A percentile compares a stretch with the other conserved stretches of the same genome.
Conservation (phyloP, 2,329 filamentous ascomycete species). For the Chalara sp. region DNA sequence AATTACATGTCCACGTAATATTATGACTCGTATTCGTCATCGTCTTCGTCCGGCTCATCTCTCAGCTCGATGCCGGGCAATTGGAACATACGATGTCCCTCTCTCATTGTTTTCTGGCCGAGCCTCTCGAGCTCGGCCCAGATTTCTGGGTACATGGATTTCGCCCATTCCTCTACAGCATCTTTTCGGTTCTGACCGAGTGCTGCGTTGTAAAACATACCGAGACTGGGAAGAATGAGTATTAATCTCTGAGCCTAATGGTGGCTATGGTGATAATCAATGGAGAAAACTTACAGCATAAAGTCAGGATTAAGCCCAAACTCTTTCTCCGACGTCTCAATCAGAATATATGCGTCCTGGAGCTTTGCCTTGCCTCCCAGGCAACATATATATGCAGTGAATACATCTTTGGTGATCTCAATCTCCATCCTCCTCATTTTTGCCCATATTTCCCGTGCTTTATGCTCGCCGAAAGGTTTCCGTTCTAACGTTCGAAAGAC, state of each 20-base stretch:
- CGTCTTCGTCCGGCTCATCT: conserved; percentile 9
- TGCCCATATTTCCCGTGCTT: conserved; percentile 63
- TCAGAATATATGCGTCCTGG: conserved; percentile 57
- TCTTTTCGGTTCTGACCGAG: conserved; percentile 58
- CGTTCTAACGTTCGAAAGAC: conserved; percentile 74
- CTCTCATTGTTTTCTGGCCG: conserved; percentile 19
- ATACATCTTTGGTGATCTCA: conserved; percentile 66
- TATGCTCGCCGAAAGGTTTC: conserved; percentile 48
- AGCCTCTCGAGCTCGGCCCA: conserved; percentile 55
- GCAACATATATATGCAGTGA: conserved; percentile 69
- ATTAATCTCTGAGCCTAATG: background rate
- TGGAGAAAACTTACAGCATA: conserved; percentile 55
- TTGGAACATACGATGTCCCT: conserved; percentile 21
- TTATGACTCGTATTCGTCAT: conserved; percentile 2
- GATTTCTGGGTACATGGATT: conserved; percentile 55
- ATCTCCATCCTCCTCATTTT: conserved; percentile 70
- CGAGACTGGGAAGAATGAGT: conserved; percentile 47
- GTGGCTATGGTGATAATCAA: background rate
- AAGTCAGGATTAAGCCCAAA: conserved; percentile 62
- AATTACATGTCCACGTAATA: background rate
- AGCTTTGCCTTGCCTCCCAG: conserved; percentile 67
- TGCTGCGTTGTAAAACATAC: conserved; percentile 68
- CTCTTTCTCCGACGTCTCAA: conserved; percentile 60
- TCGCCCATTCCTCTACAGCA: conserved; percentile 69
- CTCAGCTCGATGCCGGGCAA: conserved; percentile 18